Evolutionary conservation across 441 rosid species (phyloP).

Genomic region (Eugenia klotzschiana): DNA sequence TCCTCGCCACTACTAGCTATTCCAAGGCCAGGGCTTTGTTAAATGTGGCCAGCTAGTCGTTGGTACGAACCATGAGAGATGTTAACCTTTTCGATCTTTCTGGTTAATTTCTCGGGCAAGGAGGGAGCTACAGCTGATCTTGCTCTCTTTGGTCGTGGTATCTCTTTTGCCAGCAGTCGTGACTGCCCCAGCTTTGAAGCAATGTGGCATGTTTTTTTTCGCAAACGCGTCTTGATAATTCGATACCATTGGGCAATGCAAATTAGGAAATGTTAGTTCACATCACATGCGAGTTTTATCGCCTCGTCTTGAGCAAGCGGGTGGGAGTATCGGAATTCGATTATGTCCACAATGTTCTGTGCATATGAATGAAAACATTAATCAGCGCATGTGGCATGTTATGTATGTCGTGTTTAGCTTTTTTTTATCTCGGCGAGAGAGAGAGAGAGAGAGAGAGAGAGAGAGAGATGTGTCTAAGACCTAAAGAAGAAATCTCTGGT

Average conservation of each 20-base stretch:
- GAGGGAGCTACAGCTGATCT: neutral
- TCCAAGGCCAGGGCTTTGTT: neutral
- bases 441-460: too few species aligned
- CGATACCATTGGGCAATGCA: neutral
- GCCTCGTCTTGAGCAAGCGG: neutral
- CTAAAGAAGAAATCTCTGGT: rapidly evolving
- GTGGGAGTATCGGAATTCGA: neutral
- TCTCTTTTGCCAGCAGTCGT: neutral
- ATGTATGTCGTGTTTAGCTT: neutral
- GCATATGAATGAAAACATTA: neutral
- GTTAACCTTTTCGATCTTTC: neutral
- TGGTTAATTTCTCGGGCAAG: neutral
- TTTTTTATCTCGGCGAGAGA: too few species aligned
- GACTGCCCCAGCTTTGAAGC: neutral
- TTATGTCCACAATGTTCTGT: neutral
- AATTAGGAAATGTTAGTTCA: neutral
- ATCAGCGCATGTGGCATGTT: neutral
- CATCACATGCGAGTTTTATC: neutral
- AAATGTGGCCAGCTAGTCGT: neutral
- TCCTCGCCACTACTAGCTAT: neutral
- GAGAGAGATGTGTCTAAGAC: too few species aligned
- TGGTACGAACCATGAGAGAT: neutral
- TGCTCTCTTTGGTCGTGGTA: neutral
- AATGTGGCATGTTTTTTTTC: neutral
- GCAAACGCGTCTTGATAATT: neutral